Evolutionary conservation across 129 eudicot genomes (phyloP).

Genomic region (Cynara cardunculus): DNA sequence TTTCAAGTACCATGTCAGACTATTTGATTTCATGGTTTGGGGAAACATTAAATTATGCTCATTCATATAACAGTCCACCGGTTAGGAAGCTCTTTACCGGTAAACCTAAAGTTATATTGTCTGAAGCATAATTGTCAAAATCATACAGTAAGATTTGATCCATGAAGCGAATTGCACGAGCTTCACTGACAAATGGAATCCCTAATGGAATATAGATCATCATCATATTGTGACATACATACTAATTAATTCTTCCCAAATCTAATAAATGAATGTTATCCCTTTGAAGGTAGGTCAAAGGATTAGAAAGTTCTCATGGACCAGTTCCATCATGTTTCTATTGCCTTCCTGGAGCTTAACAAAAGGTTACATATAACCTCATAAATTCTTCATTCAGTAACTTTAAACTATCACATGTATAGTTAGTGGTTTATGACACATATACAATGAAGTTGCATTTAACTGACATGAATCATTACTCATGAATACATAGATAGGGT

Average conservation of each 20-base stretch:
- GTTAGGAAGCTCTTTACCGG: not conserved
- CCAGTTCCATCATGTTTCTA: slow-evolving; percentile 81
- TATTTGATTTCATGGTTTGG: not conserved
- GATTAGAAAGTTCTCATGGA: slow-evolving; percentile 96
- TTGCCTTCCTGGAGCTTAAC: slow-evolving; percentile 89
- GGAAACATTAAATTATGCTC: not conserved
- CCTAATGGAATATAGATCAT: not conserved
- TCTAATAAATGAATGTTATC: no score
- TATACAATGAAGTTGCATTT: no score
- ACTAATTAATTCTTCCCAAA: no score
- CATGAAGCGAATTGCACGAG: no score
- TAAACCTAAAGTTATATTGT: not conserved
- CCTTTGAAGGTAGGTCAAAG: slow-evolving; percentile 74
- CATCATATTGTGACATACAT: no score
- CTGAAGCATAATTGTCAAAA: not conserved
- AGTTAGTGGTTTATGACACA: no score
- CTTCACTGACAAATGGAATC: not conserved
- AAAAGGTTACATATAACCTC: slow-evolving; percentile 48
- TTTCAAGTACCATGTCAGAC: not conserved
- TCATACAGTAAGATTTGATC: not conserved
- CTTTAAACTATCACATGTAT: no score
- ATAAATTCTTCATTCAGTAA: no score
- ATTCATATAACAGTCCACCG: not conserved
- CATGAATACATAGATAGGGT: no score
- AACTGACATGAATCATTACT: no score